Conservation (phyloP, 768 basidiomycete genomes). For the Lentinula edodes region DNA sequence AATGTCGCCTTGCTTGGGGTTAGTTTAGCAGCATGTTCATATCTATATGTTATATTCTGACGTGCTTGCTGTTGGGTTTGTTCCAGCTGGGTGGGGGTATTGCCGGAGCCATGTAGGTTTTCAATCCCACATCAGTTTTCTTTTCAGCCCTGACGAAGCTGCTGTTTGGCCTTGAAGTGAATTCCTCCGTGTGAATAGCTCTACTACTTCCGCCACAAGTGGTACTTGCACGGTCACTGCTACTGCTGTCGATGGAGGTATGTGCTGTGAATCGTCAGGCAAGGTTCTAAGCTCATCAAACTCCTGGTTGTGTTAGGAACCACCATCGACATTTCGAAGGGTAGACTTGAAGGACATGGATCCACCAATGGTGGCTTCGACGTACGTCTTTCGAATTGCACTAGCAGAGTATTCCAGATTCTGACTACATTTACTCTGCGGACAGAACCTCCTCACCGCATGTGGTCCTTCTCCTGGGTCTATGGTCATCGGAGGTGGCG, state of each 20-base stretch:
- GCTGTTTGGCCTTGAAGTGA: conserved; percentile 5
- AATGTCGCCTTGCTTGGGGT: conserved; percentile 16
- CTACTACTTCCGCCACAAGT: conserved; percentile 11
- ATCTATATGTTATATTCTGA: not conserved
- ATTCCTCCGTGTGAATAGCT: conserved; percentile 14
- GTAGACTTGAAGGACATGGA: conserved; percentile 16
- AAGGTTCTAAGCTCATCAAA: not conserved
- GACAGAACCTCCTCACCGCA: conserved; percentile 15
- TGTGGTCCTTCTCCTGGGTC: conserved; percentile 17
- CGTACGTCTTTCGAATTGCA: conserved; percentile 4
- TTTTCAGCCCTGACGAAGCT: not conserved
- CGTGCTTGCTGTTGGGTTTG: not conserved
- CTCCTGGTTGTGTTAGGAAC: conserved; percentile 2
- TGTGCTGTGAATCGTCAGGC: not conserved
- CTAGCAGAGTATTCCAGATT: not conserved
- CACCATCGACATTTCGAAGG: conserved; percentile 17
- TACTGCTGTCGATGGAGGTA: conserved; percentile 16
- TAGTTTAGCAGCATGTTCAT: not conserved
- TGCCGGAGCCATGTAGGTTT: conserved; percentile 13
- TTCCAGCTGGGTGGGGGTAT: conserved; percentile 16
- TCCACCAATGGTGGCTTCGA: conserved; percentile 16
- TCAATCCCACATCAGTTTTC: not conserved
- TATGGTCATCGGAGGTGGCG: conserved; percentile 17
- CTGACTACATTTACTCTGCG: not conserved
- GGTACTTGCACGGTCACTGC: conserved; percentile 17